These are phyloP conservation scores for Sporothrix schenckii DNA, from an alignment of 2,329 filamentous ascomycete species.

Conservation along the genomic window DNA sequence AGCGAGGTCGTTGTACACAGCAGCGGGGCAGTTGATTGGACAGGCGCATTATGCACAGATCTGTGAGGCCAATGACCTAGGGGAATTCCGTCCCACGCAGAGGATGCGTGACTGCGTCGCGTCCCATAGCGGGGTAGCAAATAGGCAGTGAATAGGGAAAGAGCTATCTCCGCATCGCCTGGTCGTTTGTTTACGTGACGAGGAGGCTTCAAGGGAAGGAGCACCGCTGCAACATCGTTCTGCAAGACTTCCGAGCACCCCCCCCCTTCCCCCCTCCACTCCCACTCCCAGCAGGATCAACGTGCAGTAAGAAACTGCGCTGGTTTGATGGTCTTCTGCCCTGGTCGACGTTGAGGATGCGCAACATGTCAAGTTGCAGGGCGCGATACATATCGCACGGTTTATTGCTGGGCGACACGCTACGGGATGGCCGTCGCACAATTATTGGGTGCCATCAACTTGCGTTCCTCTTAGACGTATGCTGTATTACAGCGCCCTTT, in stretches of 20 bases:
- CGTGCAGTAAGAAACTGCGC: neutral
- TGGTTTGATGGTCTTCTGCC: neutral
- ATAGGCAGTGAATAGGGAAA: constrained; percentile 12
- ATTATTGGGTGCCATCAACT: too few relatives aligned
- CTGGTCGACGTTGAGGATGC: constrained; percentile 3
- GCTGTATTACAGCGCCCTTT: neutral
- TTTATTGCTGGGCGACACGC: neutral
- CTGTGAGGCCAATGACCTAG: constrained; percentile 10
- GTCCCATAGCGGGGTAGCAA: neutral
- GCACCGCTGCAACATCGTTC: neutral
- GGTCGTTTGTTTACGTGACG: neutral
- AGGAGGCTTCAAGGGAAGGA: neutral
- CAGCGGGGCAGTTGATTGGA: constrained; percentile 13
- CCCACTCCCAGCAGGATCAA: neutral
- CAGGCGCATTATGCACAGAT: neutral
- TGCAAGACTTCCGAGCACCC: too few relatives aligned
- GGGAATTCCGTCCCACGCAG: neutral
- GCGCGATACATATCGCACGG: neutral
- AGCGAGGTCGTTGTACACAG: neutral
- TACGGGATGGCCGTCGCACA: neutral
- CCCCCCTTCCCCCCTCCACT: too few relatives aligned
- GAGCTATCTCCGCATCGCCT: neutral
- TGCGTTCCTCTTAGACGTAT: too few relatives aligned
- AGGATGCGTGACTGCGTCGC: constrained; percentile 25
- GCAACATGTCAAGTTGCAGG: neutral